Percentiles rank a stretch among this genome's conserved stretches.
These are phyloP conservation scores for Strobilomyces echinocephalus DNA, from an alignment of 768 basidiomycete genomes.

Conservation along the genomic window DNA sequence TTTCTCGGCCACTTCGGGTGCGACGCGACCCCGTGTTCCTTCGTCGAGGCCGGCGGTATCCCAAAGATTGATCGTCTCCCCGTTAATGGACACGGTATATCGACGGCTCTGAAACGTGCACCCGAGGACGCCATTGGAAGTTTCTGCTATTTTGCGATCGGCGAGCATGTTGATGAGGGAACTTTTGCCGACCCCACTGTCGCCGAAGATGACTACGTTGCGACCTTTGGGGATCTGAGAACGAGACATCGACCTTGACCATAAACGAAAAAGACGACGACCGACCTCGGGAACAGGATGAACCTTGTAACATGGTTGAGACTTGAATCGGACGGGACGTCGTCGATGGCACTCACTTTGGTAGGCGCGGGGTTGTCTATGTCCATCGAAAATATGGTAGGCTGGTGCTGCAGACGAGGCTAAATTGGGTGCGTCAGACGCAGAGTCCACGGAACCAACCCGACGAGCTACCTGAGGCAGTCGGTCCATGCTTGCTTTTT, in stretches of 20 bases:
- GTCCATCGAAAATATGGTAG: slow-evolving; percentile 12
- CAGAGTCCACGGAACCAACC: neutral
- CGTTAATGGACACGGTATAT: slow-evolving; percentile 21
- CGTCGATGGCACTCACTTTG: slow-evolving; percentile 6
- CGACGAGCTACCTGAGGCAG: slow-evolving; percentile 3
- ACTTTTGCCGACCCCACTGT: slow-evolving; percentile 41
- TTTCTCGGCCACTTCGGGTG: slow-evolving; percentile 24
- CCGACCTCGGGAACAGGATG: slow-evolving; percentile 9
- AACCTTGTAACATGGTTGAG: neutral
- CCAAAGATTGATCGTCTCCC: slow-evolving; percentile 22
- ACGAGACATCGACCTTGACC: neutral
- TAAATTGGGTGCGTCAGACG: slow-evolving; percentile 2
- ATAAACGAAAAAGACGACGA: neutral
- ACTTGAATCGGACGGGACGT: neutral
- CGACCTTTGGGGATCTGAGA: slow-evolving; percentile 7
- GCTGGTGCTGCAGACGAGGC: slow-evolving; percentile 4
- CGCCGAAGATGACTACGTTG: slow-evolving; percentile 43
- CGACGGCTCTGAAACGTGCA: slow-evolving; percentile 33
- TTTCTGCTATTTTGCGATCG: slow-evolving; percentile 25
- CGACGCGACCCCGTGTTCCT: slow-evolving; percentile 23
- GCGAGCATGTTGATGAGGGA: slow-evolving; percentile 41
- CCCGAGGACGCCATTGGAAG: slow-evolving; percentile 29
- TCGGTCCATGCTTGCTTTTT: neutral
- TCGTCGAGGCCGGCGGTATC: slow-evolving; percentile 33
- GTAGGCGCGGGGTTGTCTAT: neutral